Evolutionary conservation across 345 rosid genomes (phyloP), one percentile per base, ranked within the genome.

Genomic region (Lepidium sativum): DNA sequence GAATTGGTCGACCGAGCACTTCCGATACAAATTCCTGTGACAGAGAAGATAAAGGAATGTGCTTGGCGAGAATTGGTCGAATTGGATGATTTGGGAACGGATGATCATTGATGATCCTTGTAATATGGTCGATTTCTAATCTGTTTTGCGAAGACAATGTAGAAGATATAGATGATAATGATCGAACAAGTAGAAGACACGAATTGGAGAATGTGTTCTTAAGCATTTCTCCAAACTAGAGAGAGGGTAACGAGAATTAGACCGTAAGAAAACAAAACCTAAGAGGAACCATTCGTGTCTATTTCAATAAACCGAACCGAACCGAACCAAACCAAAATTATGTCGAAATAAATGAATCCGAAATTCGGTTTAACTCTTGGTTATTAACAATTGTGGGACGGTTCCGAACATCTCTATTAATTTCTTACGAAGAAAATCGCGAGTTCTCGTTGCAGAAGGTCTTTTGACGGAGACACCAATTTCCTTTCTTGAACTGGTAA

Each of bases 1-100:
- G 97, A 82, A 76, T 92, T 87, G 5, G 91, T 43, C 82, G 83
- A 54, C 97, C 97, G 13, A 92, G 97, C 42, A 87, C 83, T 37
- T 78, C 72, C 35, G 91, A 94, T 8, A 83, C 83, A 10, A 82
- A 71, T 27, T 29, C 25, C 0, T 74, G 20, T 21, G 96, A 80
- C 8, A 87, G 75, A 15, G 73, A 12, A 0, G 60, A 14, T 0
- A 72, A 67, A 1, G 82, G 80, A 58, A 86, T 56, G 40, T 78
- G 82, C 17, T 69, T 70, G 14, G 60, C 34, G 42, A 92, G 77
- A 32, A 69, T 59, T 8, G 86, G 88, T 32, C 67, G 81, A 35
- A 92, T 81, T 0, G 85, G 92, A 23, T 79, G 70, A 6, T 77
- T 60, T 2, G 96, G 98, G 66, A 79, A 92, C 0, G 91, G 88